These are phyloP conservation scores for Pseudogymnoascus sp. DNA, from an alignment of 2,329 filamentous ascomycete genomes.

Conservation along the genomic window DNA sequence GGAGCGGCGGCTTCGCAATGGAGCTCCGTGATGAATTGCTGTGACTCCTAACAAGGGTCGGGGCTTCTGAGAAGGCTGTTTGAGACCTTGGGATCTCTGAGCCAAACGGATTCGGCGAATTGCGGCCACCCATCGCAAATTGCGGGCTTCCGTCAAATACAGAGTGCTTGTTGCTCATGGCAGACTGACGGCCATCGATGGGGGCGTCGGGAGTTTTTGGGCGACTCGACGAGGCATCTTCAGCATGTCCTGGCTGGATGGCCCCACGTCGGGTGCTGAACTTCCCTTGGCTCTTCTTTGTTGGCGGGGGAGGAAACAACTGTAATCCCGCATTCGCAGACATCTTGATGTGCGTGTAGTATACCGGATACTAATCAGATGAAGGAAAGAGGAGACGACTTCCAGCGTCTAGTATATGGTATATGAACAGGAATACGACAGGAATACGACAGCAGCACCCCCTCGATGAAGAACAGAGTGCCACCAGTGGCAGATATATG, in stretches of 20 bases:
- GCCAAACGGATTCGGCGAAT: constrained; percentile 4
- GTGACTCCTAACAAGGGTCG: constrained; percentile 40
- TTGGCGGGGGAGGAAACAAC: constrained; percentile 27
- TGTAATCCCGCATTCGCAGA: constrained; percentile 23
- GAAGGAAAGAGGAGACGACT: neutral
- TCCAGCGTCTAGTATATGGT: neutral
- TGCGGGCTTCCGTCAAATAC: neutral
- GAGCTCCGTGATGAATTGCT: constrained; percentile 47
- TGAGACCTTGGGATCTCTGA: constrained; percentile 34
- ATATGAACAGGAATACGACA: neutral
- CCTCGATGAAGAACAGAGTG: neutral
- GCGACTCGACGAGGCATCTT: neutral
- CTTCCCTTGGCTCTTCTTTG: constrained; percentile 23
- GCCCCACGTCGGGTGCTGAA: constrained; percentile 21
- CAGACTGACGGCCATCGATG: constrained; percentile 15
- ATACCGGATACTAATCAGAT: constrained; percentile 17
- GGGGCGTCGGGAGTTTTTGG: constrained; percentile 5
- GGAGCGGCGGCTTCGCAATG: constrained; percentile 46
- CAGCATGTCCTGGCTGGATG: constrained; percentile 11
- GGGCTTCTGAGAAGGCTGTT: constrained; percentile 43
- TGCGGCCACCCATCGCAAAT: constrained; percentile 16
- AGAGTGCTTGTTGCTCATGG: neutral
- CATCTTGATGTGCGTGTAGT: constrained; percentile 14
- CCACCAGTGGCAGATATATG: neutral
- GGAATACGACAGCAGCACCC: neutral